phyloP scores from a whole-genome alignment of 2,329 filamentous ascomycete genomes.

The Aspergillus novoparasiticus region DNA sequence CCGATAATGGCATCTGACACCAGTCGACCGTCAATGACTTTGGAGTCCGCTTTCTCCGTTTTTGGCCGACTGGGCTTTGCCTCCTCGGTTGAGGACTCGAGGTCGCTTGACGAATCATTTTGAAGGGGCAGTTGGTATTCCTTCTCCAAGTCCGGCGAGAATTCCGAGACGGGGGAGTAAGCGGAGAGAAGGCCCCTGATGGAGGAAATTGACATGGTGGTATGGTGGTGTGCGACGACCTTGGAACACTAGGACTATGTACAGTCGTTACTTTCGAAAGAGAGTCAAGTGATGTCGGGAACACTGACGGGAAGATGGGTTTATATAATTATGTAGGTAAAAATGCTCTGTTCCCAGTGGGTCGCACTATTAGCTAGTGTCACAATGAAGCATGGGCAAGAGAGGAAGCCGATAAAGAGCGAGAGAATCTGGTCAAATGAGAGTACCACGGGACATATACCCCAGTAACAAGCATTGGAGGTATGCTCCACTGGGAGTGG shows the following conservation, averaged over 20 bases:
- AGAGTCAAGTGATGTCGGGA: background rate
- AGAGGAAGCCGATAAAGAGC: background rate
- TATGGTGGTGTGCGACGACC: background rate
- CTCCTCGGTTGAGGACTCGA: constrained; percentile 21
- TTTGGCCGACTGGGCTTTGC: constrained; percentile 13
- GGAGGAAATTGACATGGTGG: constrained; percentile 34
- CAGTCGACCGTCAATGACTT: constrained; percentile 39
- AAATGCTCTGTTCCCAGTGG: background rate
- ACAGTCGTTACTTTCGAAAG: background rate
- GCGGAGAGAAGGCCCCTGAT: constrained; percentile 33
- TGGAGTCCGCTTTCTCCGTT: constrained; percentile 28
- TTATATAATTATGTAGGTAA: background rate
- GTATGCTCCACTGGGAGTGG: background rate
- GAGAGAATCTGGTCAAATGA: constrained; percentile 1
- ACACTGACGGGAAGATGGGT: background rate
- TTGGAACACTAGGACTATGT: background rate
- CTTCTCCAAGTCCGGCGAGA: constrained; percentile 32
- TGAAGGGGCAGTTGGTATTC: constrained; percentile 22
- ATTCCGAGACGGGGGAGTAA: constrained; percentile 28
- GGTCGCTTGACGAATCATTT: constrained; percentile 13
- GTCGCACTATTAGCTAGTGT: background rate
- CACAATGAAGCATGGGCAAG: background rate
- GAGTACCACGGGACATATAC: background rate
- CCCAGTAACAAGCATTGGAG: background rate
- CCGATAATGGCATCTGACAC: constrained; percentile 69